Evolutionary conservation across 202 grass and related monocot species (phyloP), one percentile per base, ranked within the genome.

Genomic region (Miscanthus sacchariflorus): DNA sequence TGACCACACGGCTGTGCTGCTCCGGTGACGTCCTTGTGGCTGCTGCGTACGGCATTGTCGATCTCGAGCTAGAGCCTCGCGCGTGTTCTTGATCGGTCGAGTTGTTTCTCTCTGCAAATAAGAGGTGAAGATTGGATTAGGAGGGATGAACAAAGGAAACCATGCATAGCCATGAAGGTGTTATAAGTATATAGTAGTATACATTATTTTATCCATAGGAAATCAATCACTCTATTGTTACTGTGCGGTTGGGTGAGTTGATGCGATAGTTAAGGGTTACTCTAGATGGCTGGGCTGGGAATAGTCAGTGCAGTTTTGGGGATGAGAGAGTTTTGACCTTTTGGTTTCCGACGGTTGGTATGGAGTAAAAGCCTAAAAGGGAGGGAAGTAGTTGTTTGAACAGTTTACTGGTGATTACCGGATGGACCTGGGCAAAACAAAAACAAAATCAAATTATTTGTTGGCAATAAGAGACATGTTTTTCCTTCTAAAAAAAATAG

Each of bases 1-100:
- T 56, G 13, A 18, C 19, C 70, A 87, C 50, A 9, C 78, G 77
- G 80, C 72, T 84, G 33, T 77, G 84, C 25, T 89, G 91, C 71
- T 89, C 77, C 42, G 43, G 68, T 1, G 84, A 84, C n/a, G 68
- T 39, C 50, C 87, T 43, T 10, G 85, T 6, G 63, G 63, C 59
- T 56, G 81, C 69, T 56, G 81, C 69, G 66, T 24, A 81, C 72
- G 90, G 80, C 93, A 95, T 95, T 79, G 38, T 50, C n/a, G 59
- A 25, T 64, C 0, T 28, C 2, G 56, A 33, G 65, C 65, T 17
- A 0, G 79, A 33, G 79, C 69, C 13, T 64, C 33, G 21, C 44
- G 3, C 21, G 19, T 52, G 63, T 7, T 33, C 27, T 50, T 36
- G 44, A 27, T 33, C 12, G 24, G 11, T 19, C 28, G 13, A 68